These are phyloP conservation scores for Mallotus repandus DNA, from an alignment of 441 rosid species.

Conservation along the genomic window DNA sequence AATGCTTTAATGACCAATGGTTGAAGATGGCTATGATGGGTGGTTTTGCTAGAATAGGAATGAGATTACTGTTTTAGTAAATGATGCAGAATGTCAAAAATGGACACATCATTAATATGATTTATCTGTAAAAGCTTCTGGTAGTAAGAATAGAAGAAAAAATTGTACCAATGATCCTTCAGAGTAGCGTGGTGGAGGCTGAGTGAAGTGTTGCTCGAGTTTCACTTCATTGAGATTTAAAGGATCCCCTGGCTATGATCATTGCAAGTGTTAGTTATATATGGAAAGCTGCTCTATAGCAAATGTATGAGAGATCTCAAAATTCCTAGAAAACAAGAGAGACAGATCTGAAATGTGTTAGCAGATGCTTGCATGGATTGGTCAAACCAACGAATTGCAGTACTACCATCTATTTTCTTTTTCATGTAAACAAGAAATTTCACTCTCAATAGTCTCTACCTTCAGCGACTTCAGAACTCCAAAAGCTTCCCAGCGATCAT, in stretches of 20 bases:
- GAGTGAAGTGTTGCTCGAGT: conserved; percentile 80
- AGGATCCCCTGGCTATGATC: conserved; percentile 63
- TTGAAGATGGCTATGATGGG: no score
- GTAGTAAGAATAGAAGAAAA: background rate
- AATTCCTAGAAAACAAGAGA: conserved; percentile 1
- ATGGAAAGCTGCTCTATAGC: background rate
- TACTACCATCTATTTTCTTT: background rate
- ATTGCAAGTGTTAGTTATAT: conserved; percentile 17
- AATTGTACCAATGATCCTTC: conserved; percentile 89
- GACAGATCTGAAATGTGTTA: background rate
- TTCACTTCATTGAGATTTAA: conserved; percentile 55
- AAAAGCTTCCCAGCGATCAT: conserved; percentile 48
- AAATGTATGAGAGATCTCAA: conserved; percentile 18
- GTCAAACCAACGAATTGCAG: background rate
- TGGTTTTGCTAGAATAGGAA: no score
- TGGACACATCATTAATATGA: background rate
- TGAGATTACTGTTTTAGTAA: no score
- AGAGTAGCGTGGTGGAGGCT: conserved; percentile 81
- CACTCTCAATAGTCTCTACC: conserved; percentile 38
- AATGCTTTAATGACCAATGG: no score
- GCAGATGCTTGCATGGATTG: background rate
- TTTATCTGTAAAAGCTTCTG: background rate
- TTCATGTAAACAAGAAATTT: conserved; percentile 12
- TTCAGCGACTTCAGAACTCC: conserved; percentile 56
- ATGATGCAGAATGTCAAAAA: no score